Evolutionary conservation across 352 stramenopile species (phyloP), one percentile per base, ranked within the genome.

Genomic region (Aphanomyces invadans): DNA sequence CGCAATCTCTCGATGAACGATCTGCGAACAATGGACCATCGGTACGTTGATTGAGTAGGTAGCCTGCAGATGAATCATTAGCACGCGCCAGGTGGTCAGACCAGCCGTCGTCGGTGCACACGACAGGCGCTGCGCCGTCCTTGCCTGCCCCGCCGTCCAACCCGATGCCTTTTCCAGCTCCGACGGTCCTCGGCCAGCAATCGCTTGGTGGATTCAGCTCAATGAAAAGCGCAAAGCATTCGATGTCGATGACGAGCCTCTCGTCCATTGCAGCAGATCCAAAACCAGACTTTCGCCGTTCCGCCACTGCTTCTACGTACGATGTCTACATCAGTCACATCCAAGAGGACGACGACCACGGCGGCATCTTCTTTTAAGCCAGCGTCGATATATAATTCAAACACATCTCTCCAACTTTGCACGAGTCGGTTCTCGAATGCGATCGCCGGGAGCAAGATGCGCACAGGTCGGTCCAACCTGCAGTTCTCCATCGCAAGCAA

Each of bases 321-420:
- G 85, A 92, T 70, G 83, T 92, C 61, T 94, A 94, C 65, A 85
- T 94, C 45, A 92, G 79, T 74, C 90, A 92, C 73, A 88, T 94
- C 67, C 79, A 92, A 68, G 81, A 77, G 70, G 83, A 78, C 38
- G 84, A 91, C 70, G 84, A 93, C 70, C n/a, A 32, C 69, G 84
- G 81, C 39, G 85, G 85, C 28, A 94, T 94, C 68, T 92, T 92
- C 65, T 94, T 94, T 66, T 94, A 88, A 77, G 12, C 12, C 32
- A 62, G n/a, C 31, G 21, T 32, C 31, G 54, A 66, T 60, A 36
- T 31, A 28, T 62, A 46, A 62, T 57, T 38, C 51, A 60, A 53
- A 60, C 39, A 44, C 52, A 26, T 19, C 3, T 62, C 52, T 36
- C 52, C n/a, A n/a, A n/a, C n/a, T n/a, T n/a, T n/a, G n/a, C n/a